Evolutionary conservation across 1,139 yeast genomes (phyloP).

Genomic region (Candida sp.): DNA sequence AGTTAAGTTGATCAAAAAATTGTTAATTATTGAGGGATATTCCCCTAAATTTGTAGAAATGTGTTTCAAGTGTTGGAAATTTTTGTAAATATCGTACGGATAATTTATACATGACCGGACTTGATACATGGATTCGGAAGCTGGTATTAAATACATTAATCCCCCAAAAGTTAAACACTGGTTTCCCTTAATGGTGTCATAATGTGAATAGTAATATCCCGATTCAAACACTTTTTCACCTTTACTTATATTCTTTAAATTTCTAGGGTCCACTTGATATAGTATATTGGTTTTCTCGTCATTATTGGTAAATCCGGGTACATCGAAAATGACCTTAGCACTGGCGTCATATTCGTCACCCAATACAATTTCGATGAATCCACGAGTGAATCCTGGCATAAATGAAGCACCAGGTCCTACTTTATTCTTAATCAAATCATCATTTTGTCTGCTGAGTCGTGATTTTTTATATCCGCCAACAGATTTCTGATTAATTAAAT

Average conservation of each 20-base stretch:
- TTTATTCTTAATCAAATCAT: conserved; percentile 15
- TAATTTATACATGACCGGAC: conserved; percentile 34
- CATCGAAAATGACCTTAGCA: conserved; percentile 40
- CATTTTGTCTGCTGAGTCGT: conserved; percentile 8
- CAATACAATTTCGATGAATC: conserved; percentile 32
- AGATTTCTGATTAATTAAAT: conserved; percentile 8
- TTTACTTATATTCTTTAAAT: conserved; percentile 30
- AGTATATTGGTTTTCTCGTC: conserved; percentile 23
- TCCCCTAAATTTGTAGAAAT: conserved; percentile 12
- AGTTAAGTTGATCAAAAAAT: conserved; percentile 24
- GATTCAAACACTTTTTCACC: conserved; percentile 33
- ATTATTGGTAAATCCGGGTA: conserved; percentile 51
- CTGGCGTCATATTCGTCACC: conserved; percentile 8
- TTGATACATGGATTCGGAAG: conserved; percentile 41
- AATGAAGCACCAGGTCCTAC: conserved; percentile 47
- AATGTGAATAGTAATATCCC: conserved; percentile 33
- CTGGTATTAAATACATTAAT: conserved; percentile 44
- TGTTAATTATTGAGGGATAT: conserved; percentile 19
- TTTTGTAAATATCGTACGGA: conserved; percentile 21
- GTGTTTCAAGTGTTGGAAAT: conserved; percentile 24
- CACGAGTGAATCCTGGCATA: conserved; percentile 59
- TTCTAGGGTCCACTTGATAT: conserved; percentile 19
- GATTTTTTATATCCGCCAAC: conserved; percentile 7
- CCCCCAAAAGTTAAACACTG: conserved; percentile 60
- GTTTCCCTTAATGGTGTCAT: conserved; percentile 39